Evolutionary conservation across 2,329 filamentous ascomycete species (phyloP).

Genomic region (Botrytis tulipae): DNA sequence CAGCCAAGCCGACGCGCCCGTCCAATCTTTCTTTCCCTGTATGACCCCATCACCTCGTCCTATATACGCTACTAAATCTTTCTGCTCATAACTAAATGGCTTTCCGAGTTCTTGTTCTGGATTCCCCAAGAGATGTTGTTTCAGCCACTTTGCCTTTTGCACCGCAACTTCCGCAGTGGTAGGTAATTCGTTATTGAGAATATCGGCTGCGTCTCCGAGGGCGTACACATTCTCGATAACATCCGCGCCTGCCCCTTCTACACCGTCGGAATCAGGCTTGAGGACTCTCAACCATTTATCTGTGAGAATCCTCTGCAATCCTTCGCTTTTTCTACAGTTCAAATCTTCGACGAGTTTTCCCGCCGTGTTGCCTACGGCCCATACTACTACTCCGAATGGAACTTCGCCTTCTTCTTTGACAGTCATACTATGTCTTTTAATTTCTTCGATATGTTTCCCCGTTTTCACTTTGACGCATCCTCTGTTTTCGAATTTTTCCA

Average conservation of each 20-base stretch:
- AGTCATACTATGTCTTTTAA: conserved; percentile 23
- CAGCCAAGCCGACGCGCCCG: conserved; percentile 27
- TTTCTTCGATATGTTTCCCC: conserved; percentile 26
- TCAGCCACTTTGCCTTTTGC: conserved; percentile 28
- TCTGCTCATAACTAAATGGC: conserved; percentile 26
- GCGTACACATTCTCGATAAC: conserved; percentile 30
- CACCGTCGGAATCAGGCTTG: conserved; percentile 24
- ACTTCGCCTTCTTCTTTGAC: conserved; percentile 27
- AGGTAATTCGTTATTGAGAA: conserved; percentile 24
- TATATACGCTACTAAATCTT: conserved; percentile 28
- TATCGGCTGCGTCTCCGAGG: conserved; percentile 37
- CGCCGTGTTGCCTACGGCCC: conserved; percentile 30
- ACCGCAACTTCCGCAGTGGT: conserved; percentile 28
- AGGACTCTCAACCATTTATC: conserved; percentile 26
- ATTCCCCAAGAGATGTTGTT: neutral
- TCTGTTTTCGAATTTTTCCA: conserved; percentile 40
- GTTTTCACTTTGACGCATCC: conserved; percentile 42
- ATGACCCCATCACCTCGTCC: conserved; percentile 29
- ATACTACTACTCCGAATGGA: conserved; percentile 23
- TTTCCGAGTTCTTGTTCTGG: neutral
- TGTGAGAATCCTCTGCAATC: conserved; percentile 25
- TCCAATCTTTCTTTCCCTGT: conserved; percentile 27
- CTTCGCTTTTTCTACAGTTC: conserved; percentile 31
- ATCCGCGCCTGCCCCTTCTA: conserved; percentile 27
- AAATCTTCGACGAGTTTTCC: conserved; percentile 31